Conservation (phyloP, 352 stramenopile species). For the Phytophthora melonis region DNA sequence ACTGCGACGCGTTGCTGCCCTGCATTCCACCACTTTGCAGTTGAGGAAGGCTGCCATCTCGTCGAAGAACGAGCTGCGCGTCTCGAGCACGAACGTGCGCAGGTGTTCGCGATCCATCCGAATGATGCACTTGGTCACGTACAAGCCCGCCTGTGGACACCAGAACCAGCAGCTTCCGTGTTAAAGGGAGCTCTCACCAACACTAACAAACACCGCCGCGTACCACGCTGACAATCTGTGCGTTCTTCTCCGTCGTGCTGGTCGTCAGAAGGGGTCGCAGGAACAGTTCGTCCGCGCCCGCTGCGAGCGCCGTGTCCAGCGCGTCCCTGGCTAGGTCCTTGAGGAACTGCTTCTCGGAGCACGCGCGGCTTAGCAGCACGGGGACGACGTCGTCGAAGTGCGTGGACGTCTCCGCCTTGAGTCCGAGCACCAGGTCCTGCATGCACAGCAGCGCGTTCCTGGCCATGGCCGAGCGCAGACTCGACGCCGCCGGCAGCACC, state of each 20-base stretch:
- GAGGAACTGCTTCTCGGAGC: conserved; percentile 83
- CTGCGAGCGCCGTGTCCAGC: conserved; percentile 53
- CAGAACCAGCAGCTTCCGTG: neutral
- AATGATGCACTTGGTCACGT: conserved; percentile 61
- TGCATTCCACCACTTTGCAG: conserved; percentile 81
- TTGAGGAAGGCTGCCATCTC: conserved; percentile 68
- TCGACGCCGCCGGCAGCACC: conserved; percentile 66
- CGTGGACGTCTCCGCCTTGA: conserved; percentile 31
- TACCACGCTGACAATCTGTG: conserved; percentile 60
- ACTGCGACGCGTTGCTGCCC: conserved; percentile 55
- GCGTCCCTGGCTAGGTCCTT: conserved; percentile 64
- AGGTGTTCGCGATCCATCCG: conserved; percentile 53
- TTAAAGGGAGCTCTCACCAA: neutral
- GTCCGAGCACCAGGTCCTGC: conserved; percentile 59
- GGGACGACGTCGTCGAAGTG: conserved; percentile 62
- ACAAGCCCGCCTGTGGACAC: conserved; percentile 47
- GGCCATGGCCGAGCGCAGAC: conserved; percentile 69
- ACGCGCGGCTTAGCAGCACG: conserved; percentile 58
- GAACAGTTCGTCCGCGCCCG: conserved; percentile 39
- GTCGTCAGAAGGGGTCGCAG: conserved; percentile 41
- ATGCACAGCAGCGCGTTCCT: conserved; percentile 76
- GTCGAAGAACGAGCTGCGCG: conserved; percentile 55
- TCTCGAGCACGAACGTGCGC: conserved; percentile 53
- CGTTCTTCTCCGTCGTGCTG: conserved; percentile 54
- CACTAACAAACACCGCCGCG: neutral